phyloP scores from a whole-genome alignment of 148 eudicot species.

The Bassia scoparia region DNA sequence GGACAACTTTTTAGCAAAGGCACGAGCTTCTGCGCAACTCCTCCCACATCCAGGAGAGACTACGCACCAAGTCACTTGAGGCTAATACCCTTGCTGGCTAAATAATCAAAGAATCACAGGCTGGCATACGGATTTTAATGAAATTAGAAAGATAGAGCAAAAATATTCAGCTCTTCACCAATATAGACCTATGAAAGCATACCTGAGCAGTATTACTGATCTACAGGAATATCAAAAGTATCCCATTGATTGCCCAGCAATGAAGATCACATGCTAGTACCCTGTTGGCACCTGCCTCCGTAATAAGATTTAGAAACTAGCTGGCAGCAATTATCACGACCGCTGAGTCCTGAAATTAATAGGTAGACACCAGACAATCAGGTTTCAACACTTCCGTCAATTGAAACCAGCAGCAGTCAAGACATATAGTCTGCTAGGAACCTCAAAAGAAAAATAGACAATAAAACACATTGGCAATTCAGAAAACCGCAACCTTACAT shows the following conservation, averaged over 20 bases:
- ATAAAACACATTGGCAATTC: neutral
- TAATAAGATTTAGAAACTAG: slow-evolving; percentile 77
- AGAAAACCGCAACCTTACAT: neutral
- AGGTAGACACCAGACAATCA: slow-evolving; percentile 5
- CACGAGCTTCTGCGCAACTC: slow-evolving; percentile 97
- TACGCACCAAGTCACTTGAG: slow-evolving; percentile 77
- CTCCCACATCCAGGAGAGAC: slow-evolving; percentile 99
- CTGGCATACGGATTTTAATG: slow-evolving; percentile 40
- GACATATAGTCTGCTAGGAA: neutral
- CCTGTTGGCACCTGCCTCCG: slow-evolving; percentile 88
- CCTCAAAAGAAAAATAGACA: neutral
- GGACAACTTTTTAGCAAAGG: slow-evolving; percentile 89
- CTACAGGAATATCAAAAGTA: slow-evolving; percentile 96
- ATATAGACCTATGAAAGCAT: neutral
- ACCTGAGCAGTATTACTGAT: slow-evolving; percentile 91
- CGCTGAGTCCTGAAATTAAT: slow-evolving; percentile 72
- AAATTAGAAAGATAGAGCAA: too few species aligned
- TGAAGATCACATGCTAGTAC: slow-evolving; percentile 95
- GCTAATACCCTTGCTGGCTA: slow-evolving; percentile 89
- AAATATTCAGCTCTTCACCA: slow-evolving; percentile 4
- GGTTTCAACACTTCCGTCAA: neutral
- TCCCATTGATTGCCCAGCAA: slow-evolving; percentile 94
- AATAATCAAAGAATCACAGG: slow-evolving; percentile 92
- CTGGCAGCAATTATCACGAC: slow-evolving; percentile 90
- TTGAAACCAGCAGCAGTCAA: neutral